A percentile compares a stretch with the other conserved stretches of the same genome.
Evolutionary conservation across 2,329 filamentous ascomycete species (phyloP).

Genomic region (Fusarium sp.): DNA sequence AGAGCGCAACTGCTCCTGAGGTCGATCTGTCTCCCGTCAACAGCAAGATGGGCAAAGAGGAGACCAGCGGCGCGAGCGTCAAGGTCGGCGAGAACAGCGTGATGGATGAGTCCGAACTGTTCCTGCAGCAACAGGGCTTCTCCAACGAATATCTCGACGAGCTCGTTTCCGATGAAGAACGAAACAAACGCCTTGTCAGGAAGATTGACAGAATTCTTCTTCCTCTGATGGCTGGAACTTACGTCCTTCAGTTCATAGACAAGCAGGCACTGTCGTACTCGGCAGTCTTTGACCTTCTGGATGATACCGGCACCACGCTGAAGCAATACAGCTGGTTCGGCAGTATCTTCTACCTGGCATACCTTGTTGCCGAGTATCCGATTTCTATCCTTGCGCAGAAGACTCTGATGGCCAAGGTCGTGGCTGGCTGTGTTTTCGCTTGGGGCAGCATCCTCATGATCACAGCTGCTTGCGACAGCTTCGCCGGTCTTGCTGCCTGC

Average conservation of each 20-base stretch:
- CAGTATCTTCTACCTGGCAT: conserved; percentile 49
- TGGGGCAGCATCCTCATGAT: conserved; percentile 1
- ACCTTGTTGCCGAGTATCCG: conserved; percentile 53
- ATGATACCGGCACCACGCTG: conserved; percentile 51
- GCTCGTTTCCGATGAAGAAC: no score
- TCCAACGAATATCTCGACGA: no score
- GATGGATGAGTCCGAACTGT: no score
- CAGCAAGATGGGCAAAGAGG: no score
- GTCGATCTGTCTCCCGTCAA: no score
- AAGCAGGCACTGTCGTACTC: conserved; percentile 44
- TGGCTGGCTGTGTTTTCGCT: background rate
- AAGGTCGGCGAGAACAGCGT: background rate
- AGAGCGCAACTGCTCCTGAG: no score
- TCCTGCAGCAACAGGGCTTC: no score
- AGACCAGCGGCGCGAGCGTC: no score
- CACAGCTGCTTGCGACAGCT: conserved; percentile 7
- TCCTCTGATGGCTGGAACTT: conserved; percentile 40
- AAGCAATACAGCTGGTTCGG: conserved; percentile 57
- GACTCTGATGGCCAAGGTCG: background rate
- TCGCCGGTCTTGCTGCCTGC: background rate
- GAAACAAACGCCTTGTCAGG: conserved; percentile 26
- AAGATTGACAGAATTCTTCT: conserved; percentile 42
- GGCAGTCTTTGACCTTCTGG: conserved; percentile 39
- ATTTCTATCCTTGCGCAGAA: conserved; percentile 52
- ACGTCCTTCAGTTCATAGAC: conserved; percentile 44